Conservation (phyloP, 257 asterid genomes). For the Solanum okadae region DNA sequence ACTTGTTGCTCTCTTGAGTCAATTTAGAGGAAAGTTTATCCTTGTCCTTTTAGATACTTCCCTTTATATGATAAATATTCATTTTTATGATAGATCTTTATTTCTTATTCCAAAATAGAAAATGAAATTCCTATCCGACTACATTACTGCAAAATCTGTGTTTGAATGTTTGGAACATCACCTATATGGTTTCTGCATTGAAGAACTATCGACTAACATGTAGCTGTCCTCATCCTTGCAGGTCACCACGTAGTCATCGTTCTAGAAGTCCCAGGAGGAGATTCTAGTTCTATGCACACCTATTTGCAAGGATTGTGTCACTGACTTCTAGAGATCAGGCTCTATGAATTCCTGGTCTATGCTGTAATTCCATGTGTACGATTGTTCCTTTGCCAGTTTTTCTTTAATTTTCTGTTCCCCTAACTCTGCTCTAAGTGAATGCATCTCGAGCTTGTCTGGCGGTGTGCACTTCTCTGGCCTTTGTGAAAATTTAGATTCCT, state of each 20-base stretch:
- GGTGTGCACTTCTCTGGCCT: neutral
- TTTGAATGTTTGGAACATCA: neutral
- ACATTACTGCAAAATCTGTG: neutral
- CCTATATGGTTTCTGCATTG: neutral
- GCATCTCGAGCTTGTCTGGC: neutral
- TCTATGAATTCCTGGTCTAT: constrained; percentile 5
- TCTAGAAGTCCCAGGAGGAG: constrained; percentile 94
- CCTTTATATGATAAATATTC: neutral
- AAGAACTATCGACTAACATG: neutral
- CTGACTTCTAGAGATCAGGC: constrained; percentile 12
- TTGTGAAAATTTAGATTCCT: neutral
- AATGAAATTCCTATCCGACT: neutral
- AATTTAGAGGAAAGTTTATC: neutral
- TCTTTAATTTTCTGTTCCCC: neutral
- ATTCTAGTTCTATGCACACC: constrained; percentile 19
- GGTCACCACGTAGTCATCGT: constrained; percentile 84
- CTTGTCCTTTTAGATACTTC: neutral
- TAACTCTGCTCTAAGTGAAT: neutral
- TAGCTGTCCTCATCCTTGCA: constrained; percentile 17
- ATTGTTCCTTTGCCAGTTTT: neutral
- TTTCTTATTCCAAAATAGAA: neutral
- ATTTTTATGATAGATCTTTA: neutral
- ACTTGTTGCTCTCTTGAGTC: neutral
- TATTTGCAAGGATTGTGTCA: neutral
- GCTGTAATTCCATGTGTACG: neutral